Conservation (phyloP, 2,329 filamentous ascomycete species). For the Macrophomina tecta region DNA sequence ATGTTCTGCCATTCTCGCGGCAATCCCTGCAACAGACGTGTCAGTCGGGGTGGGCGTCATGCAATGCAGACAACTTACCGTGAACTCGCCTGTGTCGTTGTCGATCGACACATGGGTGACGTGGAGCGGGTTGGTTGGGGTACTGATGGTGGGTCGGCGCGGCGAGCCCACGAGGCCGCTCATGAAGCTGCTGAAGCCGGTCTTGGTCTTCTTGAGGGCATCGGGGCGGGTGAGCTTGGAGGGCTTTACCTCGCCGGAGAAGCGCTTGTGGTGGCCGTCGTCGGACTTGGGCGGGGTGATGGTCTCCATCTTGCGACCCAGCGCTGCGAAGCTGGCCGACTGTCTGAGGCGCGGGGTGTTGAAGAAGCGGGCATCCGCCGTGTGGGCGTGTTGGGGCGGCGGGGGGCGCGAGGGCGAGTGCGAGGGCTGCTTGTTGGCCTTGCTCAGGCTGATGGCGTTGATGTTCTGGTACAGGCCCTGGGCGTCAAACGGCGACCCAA, state of each 20-base stretch:
- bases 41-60: conserved; percentile 17
- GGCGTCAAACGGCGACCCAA: conserved; percentile 50
- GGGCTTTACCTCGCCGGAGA: conserved; percentile 45
- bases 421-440: conserved; percentile 12
- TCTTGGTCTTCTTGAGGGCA: conserved; percentile 47
- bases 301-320: conserved; percentile 52
- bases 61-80: conserved; percentile 60
- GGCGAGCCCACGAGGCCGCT: conserved; percentile 64
- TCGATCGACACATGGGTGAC: conserved; percentile 98
- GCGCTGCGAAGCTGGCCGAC: conserved; percentile 50
- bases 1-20: conserved; percentile 98
- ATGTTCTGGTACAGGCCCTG: conserved; percentile 45
- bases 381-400: conserved; percentile 39
- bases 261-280: conserved; percentile 45
- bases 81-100: conserved; percentile 94
- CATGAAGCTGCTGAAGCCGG: conserved; percentile 48
- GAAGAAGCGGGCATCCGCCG: conserved; percentile 35
- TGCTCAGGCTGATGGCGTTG: conserved; percentile 36
- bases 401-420: conserved; percentile 32
- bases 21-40: conserved; percentile 67
- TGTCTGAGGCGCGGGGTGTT: conserved; percentile 44
- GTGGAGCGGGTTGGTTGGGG: conserved; percentile 95
- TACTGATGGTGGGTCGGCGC: conserved; percentile 92
- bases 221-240: conserved; percentile 42
- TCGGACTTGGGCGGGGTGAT: conserved; percentile 40